Base-by-base conservation (phyloP, 2,329 filamentous ascomycete species). In the Penicillium vulpinum region DNA sequence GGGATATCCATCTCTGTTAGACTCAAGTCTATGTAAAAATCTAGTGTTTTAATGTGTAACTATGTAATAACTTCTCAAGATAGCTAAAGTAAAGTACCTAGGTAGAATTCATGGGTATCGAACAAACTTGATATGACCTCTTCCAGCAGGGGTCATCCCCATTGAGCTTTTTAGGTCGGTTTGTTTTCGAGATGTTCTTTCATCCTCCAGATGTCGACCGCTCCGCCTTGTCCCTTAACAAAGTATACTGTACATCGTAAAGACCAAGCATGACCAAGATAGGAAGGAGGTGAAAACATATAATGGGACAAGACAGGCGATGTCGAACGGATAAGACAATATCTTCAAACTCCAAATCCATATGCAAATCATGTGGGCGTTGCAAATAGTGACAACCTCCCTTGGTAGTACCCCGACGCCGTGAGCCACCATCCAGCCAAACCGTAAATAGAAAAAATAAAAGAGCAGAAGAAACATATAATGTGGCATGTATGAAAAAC, bases 51-150 rank as follows among this genome's bases (percentile, higher is more conserved):
- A 28, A 28, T 50, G 35, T 54, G 36, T 29, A 24, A 45, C 26
- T 45, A 56, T 22, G 26, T 41, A 35, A 50, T 38, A 29, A 22
- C 16, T 26, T 15, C 35, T 16, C 35, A 49, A 52, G 28, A 48
- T 51, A 62, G 54, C 48, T 24, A 51, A 51, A n/a, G 39, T 21
- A 51, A 38, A 61, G 58, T n/a, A n/a, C n/a, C n/a, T n/a, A n/a
- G n/a, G n/a, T 62, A 54, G 36, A 63, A 66, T 63, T 58, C 62
- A 65, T 65, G 67, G 70, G 67, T 70, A 72, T 71, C 64, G 61
- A 69, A 65, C 59, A 62, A 64, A 58, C 55, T 51, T 61, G 57
- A 59, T n/a, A n/a, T n/a, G n/a, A n/a, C n/a, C n/a, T n/a, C 61
- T 54, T 61, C 51, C 39, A 62, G 56, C 18, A 56, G 45, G 51